These are phyloP conservation scores for Aspergillus arachidicola DNA, from an alignment of 2,329 filamentous ascomycete genomes.

Conservation along the genomic window DNA sequence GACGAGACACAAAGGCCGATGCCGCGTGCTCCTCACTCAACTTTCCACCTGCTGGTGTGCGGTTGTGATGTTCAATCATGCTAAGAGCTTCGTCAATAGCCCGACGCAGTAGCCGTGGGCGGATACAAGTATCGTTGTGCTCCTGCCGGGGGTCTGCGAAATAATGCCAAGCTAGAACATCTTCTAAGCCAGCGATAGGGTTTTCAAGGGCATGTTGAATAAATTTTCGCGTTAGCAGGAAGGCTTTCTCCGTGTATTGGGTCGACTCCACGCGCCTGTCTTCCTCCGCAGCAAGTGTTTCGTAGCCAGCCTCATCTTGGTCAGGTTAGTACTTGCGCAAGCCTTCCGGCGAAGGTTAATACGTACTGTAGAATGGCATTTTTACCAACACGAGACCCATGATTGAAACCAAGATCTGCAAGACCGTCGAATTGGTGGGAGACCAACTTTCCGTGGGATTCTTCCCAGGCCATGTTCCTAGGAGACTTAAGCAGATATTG, in stretches of 20 bases:
- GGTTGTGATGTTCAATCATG: slow-evolving; percentile 32
- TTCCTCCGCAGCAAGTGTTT: slow-evolving; percentile 51
- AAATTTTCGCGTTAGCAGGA: slow-evolving; percentile 55
- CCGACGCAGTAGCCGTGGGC: slow-evolving; percentile 26
- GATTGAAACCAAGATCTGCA: slow-evolving; percentile 61
- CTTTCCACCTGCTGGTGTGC: slow-evolving; percentile 21
- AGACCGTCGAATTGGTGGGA: slow-evolving; percentile 53
- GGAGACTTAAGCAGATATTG: slow-evolving; percentile 61
- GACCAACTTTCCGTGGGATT: slow-evolving; percentile 58
- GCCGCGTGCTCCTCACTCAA: slow-evolving; percentile 19
- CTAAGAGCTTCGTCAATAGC: slow-evolving; percentile 27
- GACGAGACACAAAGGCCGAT: slow-evolving; percentile 32
- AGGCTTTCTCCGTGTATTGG: slow-evolving; percentile 58
- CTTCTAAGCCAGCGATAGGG: slow-evolving; percentile 49
- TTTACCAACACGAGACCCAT: slow-evolving; percentile 61
- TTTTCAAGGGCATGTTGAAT: slow-evolving; percentile 51
- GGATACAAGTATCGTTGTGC: background rate
- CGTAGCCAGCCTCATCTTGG: slow-evolving; percentile 62
- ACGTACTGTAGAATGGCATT: slow-evolving; percentile 62
- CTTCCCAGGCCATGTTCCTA: slow-evolving; percentile 62
- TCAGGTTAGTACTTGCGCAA: slow-evolving; percentile 1
- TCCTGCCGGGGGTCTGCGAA: slow-evolving; percentile 22
- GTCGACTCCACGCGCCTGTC: slow-evolving; percentile 50
- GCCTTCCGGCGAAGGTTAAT: background rate
- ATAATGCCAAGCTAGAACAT: slow-evolving; percentile 59